Conservation (phyloP, 2,329 filamentous ascomycete species). For the Penicillium sp. region DNA sequence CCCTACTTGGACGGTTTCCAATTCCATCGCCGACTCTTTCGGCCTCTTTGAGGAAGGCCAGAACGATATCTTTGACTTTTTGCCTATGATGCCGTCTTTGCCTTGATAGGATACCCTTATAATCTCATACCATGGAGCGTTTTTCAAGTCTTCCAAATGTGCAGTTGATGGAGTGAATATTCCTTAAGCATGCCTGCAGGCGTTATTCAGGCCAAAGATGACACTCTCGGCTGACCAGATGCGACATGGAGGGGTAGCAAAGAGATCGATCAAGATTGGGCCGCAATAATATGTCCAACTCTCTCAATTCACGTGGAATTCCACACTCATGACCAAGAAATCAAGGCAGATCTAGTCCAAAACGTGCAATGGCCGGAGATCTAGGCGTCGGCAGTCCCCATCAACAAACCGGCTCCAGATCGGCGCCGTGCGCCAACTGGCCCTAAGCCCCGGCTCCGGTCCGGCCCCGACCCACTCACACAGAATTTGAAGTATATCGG, state of each 20-base stretch:
- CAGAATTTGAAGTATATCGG: conserved; percentile 19
- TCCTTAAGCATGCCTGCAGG: conserved; percentile 2
- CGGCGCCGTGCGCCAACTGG: conserved; percentile 24
- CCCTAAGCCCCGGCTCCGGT: conserved; percentile 18
- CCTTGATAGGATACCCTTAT: conserved; percentile 19
- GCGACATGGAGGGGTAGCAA: neutral
- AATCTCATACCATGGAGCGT: neutral
- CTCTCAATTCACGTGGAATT: conserved; percentile 15
- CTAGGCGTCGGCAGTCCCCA: conserved; percentile 14
- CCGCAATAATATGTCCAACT: conserved; percentile 9
- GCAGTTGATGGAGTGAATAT: neutral
- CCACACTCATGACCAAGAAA: neutral
- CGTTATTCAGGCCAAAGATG: neutral
- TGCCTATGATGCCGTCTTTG: conserved; percentile 38
- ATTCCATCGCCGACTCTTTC: conserved; percentile 40
- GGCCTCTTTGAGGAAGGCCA: conserved; percentile 41
- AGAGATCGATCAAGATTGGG: conserved; percentile 13
- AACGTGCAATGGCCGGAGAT: conserved; percentile 7
- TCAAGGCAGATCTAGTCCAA: neutral
- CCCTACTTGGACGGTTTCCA: conserved; percentile 40
- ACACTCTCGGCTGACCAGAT: conserved; percentile 5
- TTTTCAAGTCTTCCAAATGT: neutral
- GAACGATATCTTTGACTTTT: conserved; percentile 41
- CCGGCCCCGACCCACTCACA: conserved; percentile 25
- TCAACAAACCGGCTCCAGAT: conserved; percentile 20